Percentiles rank a stretch among this genome's conserved stretches.
Evolutionary conservation across 2,329 filamentous ascomycete genomes (phyloP).

Genomic region (Didymella segeticola): DNA sequence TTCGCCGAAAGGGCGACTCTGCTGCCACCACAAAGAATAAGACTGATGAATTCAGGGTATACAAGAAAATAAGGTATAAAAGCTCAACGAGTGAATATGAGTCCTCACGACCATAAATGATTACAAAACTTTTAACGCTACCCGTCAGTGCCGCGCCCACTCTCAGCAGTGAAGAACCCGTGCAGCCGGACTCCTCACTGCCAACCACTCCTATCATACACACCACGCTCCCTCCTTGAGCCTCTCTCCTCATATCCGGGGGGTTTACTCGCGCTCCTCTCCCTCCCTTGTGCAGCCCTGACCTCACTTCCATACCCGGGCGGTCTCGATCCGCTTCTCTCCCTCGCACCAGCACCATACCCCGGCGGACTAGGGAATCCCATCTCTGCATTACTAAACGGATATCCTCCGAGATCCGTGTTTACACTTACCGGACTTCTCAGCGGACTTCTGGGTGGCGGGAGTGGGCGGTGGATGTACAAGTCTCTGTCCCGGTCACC

Average conservation of each 20-base stretch:
- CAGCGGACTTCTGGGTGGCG: slow-evolving; percentile 7
- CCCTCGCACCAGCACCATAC: slow-evolving; percentile 8
- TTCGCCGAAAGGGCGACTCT: no score
- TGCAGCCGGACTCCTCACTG: no score
- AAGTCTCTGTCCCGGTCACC: neutral
- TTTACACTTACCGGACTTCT: slow-evolving; percentile 10
- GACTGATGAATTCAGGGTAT: no score
- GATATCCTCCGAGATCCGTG: slow-evolving; percentile 20
- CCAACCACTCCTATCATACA: neutral
- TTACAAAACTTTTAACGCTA: no score
- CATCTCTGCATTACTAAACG: slow-evolving; percentile 25
- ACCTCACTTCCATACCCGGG: neutral
- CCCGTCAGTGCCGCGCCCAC: no score
- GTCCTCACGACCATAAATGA: no score
- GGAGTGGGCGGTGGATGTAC: slow-evolving; percentile 1
- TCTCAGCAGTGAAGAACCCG: no score
- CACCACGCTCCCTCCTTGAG: neutral
- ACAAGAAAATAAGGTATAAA: no score
- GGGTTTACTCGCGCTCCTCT: slow-evolving; percentile 2
- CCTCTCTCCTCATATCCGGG: slow-evolving; percentile 9
- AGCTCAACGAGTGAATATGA: no score
- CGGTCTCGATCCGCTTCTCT: slow-evolving; percentile 2
- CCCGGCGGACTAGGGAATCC: slow-evolving; percentile 29
- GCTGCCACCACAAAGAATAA: no score
- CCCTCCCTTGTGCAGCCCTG: neutral